Conservation (phyloP, 495 filamentous ascomycete genomes). For the Cercophora scortea region DNA sequence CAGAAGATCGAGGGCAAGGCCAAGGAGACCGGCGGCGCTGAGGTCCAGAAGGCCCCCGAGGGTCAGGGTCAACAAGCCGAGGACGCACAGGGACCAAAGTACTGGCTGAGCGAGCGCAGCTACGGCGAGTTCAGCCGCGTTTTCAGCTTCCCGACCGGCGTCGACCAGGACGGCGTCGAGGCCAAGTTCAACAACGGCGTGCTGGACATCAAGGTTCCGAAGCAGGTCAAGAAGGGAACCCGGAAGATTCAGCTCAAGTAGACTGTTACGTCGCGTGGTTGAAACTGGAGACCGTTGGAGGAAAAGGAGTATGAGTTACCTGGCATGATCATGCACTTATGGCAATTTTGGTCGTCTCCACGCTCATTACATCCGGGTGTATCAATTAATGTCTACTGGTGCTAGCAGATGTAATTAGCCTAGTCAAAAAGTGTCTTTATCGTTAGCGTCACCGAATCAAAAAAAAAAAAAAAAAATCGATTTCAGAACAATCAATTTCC, state of each 20-base stretch:
- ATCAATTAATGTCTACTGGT: too few species aligned
- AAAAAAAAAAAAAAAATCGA: too few species aligned
- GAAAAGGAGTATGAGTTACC: too few species aligned
- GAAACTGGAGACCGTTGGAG: too few species aligned
- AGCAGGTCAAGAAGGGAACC: slow-evolving; percentile 42
- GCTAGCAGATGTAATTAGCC: too few species aligned
- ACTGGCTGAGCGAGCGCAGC: slow-evolving; percentile 76
- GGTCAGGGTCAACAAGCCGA: background rate
- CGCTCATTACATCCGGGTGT: too few species aligned
- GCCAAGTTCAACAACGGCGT: slow-evolving; percentile 58
- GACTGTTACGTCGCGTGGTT: too few species aligned
- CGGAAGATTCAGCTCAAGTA: slow-evolving; percentile 12
- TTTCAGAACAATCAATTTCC: too few species aligned
- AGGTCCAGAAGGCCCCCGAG: slow-evolving; percentile 1
- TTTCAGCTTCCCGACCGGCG: slow-evolving; percentile 69
- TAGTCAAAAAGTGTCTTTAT: too few species aligned
- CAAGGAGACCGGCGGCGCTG: slow-evolving; percentile 2
- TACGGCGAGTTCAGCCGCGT: slow-evolving; percentile 72
- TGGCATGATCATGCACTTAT: too few species aligned
- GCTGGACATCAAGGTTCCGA: slow-evolving; percentile 66
- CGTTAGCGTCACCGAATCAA: too few species aligned
- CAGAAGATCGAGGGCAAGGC: slow-evolving; percentile 17
- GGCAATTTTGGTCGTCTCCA: too few species aligned
- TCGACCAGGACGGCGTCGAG: slow-evolving; percentile 74
- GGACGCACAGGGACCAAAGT: slow-evolving; percentile 38